Evolutionary conservation across 2,329 filamentous ascomycete species (phyloP).

Genomic region (Paramyrothecium roridum): DNA sequence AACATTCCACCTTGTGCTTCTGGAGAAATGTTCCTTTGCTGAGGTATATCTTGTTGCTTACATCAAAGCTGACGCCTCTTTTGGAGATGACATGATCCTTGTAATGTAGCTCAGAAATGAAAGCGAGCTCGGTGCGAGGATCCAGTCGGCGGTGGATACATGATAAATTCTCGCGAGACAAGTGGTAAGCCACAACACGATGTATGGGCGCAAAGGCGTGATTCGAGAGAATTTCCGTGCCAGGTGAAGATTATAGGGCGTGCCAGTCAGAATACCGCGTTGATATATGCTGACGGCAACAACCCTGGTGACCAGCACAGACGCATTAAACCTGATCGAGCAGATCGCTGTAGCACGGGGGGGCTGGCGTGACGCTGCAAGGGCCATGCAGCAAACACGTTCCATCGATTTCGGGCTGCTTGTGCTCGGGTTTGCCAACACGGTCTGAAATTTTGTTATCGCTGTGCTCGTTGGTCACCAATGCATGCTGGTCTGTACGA

Average conservation of each 20-base stretch:
- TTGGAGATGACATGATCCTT: background rate
- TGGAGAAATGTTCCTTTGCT: background rate
- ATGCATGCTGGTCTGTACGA: too few relatives aligned
- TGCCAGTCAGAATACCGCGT: too few relatives aligned
- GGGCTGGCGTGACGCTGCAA: too few relatives aligned
- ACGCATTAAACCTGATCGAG: too few relatives aligned
- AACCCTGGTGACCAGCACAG: too few relatives aligned
- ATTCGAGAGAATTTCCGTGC: background rate
- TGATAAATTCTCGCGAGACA: background rate
- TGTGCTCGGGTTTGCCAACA: too few relatives aligned
- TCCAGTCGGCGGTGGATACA: background rate
- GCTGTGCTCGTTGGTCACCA: too few relatives aligned
- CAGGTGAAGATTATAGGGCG: background rate
- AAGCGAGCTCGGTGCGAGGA: background rate
- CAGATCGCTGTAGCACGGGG: too few relatives aligned
- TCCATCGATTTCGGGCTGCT: too few relatives aligned
- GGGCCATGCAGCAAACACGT: too few relatives aligned
- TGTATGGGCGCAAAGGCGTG: background rate
- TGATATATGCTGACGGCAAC: too few relatives aligned
- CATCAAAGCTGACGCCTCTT: background rate
- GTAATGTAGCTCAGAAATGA: background rate
- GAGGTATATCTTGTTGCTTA: background rate
- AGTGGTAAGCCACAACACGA: background rate
- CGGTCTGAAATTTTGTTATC: too few relatives aligned
- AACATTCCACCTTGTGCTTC: background rate